Base-by-base conservation (phyloP, 2,329 filamentous ascomycete species). In the Penicillium sp. region DNA sequence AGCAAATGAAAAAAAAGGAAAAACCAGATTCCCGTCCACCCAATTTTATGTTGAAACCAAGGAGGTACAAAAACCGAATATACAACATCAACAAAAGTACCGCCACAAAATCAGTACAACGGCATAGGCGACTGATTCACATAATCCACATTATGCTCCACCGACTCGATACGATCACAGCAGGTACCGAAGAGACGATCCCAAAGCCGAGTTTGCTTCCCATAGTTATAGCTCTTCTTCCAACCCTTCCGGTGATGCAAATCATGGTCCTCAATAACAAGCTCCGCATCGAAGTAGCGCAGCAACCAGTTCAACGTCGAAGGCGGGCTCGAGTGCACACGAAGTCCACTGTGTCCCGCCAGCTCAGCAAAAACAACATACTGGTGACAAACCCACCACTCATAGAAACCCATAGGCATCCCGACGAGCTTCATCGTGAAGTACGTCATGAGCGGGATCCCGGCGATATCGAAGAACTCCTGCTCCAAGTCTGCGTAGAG, bases 221-320 rank as follows among this genome's bases (percentile, higher is more conserved):
- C 64, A 41, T 67, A 67, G 26, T 67, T 67, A 43, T 66, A 55
- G 35, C 62, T 65, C 56, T 65, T 65, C 56, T 62, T 66, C 65
- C 63, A 66, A 2, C 65, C 65, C 56, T 66, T 66, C 11, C 65
- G 63, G 49, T 67, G 65, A 49, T 67, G 65, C 42, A 67, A 44
- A 49, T 67, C 63, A 42, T 67, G 65, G 41, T 67, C 65, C 37
- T 67, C 65, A 42, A 67, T 64, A 14, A 67, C 62, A 11, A 67
- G 57, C 46, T 67, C 65, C 5, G 62, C 64, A 29, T 64, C 50
- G 29, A 66, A 65, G 29, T 47, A 56, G 2, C 60, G 55, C 18
- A 67, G 54, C 8, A 57, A 29, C 54, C 55, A 67, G 31, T 53
- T 65, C 4, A 66, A 43, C 3, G 61, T 63, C 2, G 56, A 60